Base-by-base conservation (phyloP, 306 rosid genomes). In the Cicer bijugum region DNA sequence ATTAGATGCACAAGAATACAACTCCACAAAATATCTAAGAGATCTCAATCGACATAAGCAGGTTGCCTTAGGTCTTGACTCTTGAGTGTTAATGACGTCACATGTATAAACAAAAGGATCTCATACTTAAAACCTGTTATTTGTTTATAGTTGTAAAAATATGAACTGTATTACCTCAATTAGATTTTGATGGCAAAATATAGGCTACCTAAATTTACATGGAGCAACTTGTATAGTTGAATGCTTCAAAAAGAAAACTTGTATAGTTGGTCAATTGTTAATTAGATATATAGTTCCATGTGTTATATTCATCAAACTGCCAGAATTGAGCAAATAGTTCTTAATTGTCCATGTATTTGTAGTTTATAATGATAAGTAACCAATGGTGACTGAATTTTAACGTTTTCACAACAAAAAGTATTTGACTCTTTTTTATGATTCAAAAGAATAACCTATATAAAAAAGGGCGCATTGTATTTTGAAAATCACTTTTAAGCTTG, bases 1-100 rank as follows among this genome's bases (percentile, higher is more conserved):
- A 9, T 15, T 85, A 10, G 97, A 94, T 64, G 91, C 62, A 5
- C 93, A 83, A 75, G 99, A 90, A 61, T 95, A 91, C 87, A 90
- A 91, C 87, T 86, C 91, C 45, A 88, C 97, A 12, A 91, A 83
- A 79, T 84, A 83, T 84, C 78, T 92, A 14, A 76, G 79, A 9
- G 96, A 91, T 72, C 83, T 88, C 60, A 77, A 81, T 64, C 80
- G 70, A 9, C 88, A 77, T 80, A 84, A 65, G 78, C 83, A 87
- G 78, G 15, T 91, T 60, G 95, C 89, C 9, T 78, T 89, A 38
- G 78, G 6, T 59, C 0, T 4, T 50, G 28, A 83, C 35, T 40
- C 12, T 74, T 23, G 75, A 66, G 4, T 28, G 35, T 5, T 28
- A 28, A 28, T 4, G 35, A 28, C 5, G 35, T 28, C 35, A 28